Evolutionary conservation across 2,329 filamentous ascomycete species (phyloP).

Genomic region (Paraphoma sp.): DNA sequence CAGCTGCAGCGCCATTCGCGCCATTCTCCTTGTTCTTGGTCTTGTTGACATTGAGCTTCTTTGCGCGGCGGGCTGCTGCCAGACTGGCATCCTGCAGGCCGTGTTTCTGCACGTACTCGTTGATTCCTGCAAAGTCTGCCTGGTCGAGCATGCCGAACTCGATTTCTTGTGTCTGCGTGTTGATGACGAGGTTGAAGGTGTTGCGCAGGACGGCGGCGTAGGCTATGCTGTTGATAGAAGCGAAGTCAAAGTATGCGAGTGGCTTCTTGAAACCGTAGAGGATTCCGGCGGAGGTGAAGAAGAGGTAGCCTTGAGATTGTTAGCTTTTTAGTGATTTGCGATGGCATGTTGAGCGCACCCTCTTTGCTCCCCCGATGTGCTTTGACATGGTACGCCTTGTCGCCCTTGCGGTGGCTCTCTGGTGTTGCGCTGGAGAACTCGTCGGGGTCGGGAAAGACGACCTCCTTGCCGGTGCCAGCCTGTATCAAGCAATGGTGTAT

Average conservation of each 20-base stretch:
- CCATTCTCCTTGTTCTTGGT: constrained; percentile 34
- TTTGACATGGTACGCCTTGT: constrained; percentile 69
- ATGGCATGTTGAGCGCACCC: constrained; percentile 51
- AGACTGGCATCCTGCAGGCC: constrained; percentile 68
- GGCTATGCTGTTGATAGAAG: constrained; percentile 64
- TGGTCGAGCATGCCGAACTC: constrained; percentile 73
- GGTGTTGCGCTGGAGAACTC: constrained; percentile 67
- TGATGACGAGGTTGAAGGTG: constrained; percentile 70
- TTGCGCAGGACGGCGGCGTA: constrained; percentile 70
- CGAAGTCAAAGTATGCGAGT: constrained; percentile 67
- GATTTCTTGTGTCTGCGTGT: constrained; percentile 60
- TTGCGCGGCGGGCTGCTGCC: constrained; percentile 65
- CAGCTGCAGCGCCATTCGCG: constrained; percentile 8
- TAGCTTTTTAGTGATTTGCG: background rate
- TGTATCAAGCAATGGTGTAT: constrained; percentile 49
- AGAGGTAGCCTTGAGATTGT: constrained; percentile 61
- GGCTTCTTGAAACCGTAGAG: constrained; percentile 72
- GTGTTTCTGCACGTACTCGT: constrained; percentile 67
- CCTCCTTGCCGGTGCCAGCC: constrained; percentile 54
- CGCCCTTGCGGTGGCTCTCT: constrained; percentile 67
- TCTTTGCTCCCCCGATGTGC: constrained; percentile 70
- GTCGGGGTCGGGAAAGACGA: constrained; percentile 60
- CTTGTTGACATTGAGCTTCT: constrained; percentile 62
- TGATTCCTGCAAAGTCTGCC: constrained; percentile 67
- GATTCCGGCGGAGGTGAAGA: constrained; percentile 67